These are phyloP conservation scores for Solanum pimpinellifolium DNA, from an alignment of 257 asterid genomes.

Conservation along the genomic window DNA sequence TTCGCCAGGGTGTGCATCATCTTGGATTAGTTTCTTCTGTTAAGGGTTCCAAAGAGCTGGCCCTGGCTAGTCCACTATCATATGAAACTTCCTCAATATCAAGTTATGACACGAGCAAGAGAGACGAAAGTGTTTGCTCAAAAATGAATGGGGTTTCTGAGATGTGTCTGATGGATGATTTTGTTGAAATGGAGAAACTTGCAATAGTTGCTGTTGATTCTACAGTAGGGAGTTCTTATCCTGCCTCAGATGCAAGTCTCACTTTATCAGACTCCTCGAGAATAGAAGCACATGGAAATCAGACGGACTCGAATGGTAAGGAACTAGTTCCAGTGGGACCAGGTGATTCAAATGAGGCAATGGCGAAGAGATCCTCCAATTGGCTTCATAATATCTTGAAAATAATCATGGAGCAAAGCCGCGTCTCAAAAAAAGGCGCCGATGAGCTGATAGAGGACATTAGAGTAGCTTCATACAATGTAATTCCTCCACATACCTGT, in stretches of 20 bases:
- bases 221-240: conserved; percentile 10
- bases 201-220: conserved; percentile 68
- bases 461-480: conserved; percentile 12
- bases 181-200: conserved; percentile 88
- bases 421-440: conserved; percentile 28
- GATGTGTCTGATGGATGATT: conserved; percentile 91
- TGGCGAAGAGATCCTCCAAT: conserved; percentile 8
- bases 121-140: conserved; percentile 17
- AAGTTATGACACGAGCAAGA: conserved; percentile 8
- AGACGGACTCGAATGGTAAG: conserved; percentile 13
- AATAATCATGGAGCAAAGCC: conserved; percentile 32
- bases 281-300: not conserved
- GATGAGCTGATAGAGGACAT: conserved; percentile 58
- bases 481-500: not conserved
- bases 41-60: conserved; percentile 1
- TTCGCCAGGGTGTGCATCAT: not conserved
- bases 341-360: not conserved
- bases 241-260: conserved; percentile 14
- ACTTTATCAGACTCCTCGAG: conserved; percentile 9
- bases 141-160: conserved; percentile 51
- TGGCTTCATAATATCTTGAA: conserved; percentile 44
- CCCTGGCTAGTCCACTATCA: conserved; percentile 1
- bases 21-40: not conserved
- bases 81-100: conserved; percentile 14
- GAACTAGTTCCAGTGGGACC: conserved; percentile 31